Percentiles rank a stretch among this genome's conserved stretches.
Evolutionary conservation across 495 filamentous ascomycete species (phyloP).

Genomic region (Achaetomiella virescens): DNA sequence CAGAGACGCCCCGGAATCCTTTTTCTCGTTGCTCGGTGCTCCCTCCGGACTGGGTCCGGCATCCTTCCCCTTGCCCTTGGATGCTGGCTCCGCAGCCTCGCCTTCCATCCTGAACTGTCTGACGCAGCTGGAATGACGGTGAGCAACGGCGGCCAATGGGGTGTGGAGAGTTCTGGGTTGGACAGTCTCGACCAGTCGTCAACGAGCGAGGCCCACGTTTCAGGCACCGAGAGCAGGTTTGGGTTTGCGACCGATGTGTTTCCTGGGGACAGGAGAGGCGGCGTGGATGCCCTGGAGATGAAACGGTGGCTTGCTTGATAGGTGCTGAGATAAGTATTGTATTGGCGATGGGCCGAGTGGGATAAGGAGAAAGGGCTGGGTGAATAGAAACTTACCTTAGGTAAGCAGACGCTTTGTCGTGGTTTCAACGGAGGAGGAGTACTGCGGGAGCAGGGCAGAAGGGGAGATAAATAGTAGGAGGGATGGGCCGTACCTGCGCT

Average conservation of each 20-base stretch:
- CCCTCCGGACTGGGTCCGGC: not conserved
- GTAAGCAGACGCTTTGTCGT: too few relatives aligned
- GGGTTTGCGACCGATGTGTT: slow-evolving; percentile 15
- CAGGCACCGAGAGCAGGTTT: slow-evolving; percentile 2
- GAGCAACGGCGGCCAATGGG: not conserved
- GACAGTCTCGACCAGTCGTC: not conserved
- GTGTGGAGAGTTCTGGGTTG: not conserved
- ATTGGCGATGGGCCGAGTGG: too few relatives aligned
- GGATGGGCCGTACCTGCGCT: too few relatives aligned
- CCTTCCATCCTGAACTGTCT: not conserved
- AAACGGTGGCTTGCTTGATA: too few relatives aligned
- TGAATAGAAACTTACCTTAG: too few relatives aligned
- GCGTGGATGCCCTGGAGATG: not conserved
- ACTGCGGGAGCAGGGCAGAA: not conserved
- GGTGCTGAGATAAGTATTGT: too few relatives aligned
- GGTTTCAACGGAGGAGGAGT: not conserved
- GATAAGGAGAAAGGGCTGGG: too few relatives aligned
- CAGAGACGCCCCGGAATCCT: slow-evolving; percentile 1
- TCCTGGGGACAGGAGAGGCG: not conserved
- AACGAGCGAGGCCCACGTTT: slow-evolving; percentile 15
- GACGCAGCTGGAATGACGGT: not conserved
- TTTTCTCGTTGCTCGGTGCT: not conserved
- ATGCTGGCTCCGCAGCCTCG: not conserved
- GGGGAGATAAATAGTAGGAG: too few relatives aligned
- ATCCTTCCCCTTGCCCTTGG: slow-evolving; percentile 19